A percentile compares a stretch with the other conserved stretches of the same genome.
Evolutionary conservation across 352 stramenopile genomes (phyloP).

Genomic region (Pythium scleroteichum): DNA sequence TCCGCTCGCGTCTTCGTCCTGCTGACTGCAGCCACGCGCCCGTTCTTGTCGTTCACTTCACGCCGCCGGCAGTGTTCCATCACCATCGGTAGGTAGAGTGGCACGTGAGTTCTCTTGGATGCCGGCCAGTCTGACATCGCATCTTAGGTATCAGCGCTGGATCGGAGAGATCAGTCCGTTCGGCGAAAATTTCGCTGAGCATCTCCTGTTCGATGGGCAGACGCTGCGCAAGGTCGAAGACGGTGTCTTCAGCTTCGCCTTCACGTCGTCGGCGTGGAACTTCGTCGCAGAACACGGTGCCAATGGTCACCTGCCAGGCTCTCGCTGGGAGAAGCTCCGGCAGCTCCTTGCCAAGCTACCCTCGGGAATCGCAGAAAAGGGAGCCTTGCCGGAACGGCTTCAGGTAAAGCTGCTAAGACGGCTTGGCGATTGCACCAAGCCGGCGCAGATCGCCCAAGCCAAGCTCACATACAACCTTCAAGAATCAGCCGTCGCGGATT

Average conservation of each 20-base stretch:
- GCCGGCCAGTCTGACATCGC: neutral
- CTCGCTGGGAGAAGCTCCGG: constrained; percentile 8
- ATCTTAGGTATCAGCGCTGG: constrained; percentile 12
- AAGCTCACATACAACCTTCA: constrained; percentile 45
- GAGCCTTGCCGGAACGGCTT: neutral
- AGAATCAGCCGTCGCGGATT: constrained; percentile 31
- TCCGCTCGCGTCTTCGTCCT: constrained; percentile 28
- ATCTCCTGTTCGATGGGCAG: constrained; percentile 52
- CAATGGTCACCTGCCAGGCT: neutral
- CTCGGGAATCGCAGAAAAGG: neutral
- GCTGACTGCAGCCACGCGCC: constrained; percentile 34
- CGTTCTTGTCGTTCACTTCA: constrained; percentile 59
- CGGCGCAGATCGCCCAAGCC: constrained; percentile 49
- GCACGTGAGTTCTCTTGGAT: neutral
- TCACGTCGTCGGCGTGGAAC: constrained; percentile 43
- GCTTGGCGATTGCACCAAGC: neutral
- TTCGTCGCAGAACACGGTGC: constrained; percentile 11
- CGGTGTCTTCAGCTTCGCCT: constrained; percentile 58
- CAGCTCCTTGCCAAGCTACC: constrained; percentile 2
- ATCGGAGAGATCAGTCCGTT: constrained; percentile 11
- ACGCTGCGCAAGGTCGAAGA: constrained; percentile 32
- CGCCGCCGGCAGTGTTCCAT: constrained; percentile 19
- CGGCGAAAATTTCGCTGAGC: constrained; percentile 21
- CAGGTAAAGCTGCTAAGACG: constrained; percentile 40
- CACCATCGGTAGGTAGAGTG: neutral